phyloP scores from a whole-genome alignment of 345 rosid genomes.

The Eucalyptus cladocalyx region DNA sequence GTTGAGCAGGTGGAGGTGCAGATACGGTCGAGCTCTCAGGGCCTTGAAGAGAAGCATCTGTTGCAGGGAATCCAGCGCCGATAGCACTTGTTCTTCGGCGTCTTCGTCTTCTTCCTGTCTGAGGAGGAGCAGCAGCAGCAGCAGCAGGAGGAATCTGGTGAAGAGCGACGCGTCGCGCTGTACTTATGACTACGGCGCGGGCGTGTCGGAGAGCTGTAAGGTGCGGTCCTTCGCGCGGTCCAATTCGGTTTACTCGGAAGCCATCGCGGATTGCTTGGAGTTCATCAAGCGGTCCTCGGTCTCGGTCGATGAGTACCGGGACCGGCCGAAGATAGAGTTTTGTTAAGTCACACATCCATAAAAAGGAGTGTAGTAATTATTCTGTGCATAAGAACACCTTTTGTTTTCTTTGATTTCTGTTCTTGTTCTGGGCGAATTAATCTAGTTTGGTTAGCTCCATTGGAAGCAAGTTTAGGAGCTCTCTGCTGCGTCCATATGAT shows the following conservation, averaged over 20 bases:
- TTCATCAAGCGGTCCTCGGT: conserved; percentile 4
- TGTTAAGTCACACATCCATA: not conserved
- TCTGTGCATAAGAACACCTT: not conserved
- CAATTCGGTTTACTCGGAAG: conserved; percentile 8
- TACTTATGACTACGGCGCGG: not conserved
- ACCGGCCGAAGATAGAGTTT: not conserved
- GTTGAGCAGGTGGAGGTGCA: not conserved
- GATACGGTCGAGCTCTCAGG: not conserved
- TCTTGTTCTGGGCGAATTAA: not conserved
- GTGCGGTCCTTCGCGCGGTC: not conserved
- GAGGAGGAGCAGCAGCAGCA: not conserved
- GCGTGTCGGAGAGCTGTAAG: not conserved
- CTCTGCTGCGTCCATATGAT: not conserved
- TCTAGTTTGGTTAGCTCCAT: not conserved
- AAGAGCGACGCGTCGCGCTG: not conserved
- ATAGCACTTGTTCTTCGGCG: not conserved
- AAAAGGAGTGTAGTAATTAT: not conserved
- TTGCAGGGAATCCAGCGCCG: not conserved
- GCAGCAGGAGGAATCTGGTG: not conserved
- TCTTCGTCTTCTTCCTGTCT: not conserved
- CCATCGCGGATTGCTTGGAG: conserved; percentile 12
- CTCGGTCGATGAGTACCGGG: not conserved
- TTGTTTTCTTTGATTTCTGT: not conserved
- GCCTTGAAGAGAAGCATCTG: not conserved
- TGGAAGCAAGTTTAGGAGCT: not conserved